phyloP scores from a whole-genome alignment of 495 filamentous ascomycete genomes.

The Talaromyces stipitatus region DNA sequence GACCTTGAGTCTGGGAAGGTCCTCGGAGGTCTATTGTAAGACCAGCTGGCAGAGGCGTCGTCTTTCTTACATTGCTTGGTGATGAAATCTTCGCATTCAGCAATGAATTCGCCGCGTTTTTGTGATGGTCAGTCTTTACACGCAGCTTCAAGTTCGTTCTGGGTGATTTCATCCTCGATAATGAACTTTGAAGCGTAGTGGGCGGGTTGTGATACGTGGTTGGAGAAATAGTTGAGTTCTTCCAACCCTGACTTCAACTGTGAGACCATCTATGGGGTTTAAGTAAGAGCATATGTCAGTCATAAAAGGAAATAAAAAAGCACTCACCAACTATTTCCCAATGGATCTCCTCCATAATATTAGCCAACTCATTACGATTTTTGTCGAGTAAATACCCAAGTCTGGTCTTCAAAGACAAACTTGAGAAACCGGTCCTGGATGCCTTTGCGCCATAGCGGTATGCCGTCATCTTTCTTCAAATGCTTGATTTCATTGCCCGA shows the following conservation, averaged over 20 bases:
- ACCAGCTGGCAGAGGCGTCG: no score
- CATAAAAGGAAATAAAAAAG: not conserved
- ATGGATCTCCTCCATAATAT: not conserved
- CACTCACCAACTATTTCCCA: not conserved
- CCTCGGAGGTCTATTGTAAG: no score
- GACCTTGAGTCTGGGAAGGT: no score
- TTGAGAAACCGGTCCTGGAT: constrained; percentile 95
- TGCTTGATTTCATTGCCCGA: constrained; percentile 92
- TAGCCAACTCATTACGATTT: not conserved
- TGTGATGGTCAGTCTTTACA: no score
- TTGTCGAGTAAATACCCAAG: constrained; percentile 83
- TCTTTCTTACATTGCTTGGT: no score
- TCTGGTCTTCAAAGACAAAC: constrained; percentile 81
- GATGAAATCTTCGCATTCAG: no score
- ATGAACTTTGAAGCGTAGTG: no score
- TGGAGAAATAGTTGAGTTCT: not conserved
- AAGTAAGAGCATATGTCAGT: not conserved
- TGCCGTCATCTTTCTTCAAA: constrained; percentile 95
- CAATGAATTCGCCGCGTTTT: no score
- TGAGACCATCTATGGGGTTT: not conserved
- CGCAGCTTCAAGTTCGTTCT: no score
- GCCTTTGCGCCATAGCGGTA: constrained; percentile 93
- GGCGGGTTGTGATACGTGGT: no score
- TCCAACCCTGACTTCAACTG: not conserved
- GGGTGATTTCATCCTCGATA: no score